Evolutionary conservation across 139 green algal genomes (phyloP).

Genomic region (Deuterostichococcus epilithicus): DNA sequence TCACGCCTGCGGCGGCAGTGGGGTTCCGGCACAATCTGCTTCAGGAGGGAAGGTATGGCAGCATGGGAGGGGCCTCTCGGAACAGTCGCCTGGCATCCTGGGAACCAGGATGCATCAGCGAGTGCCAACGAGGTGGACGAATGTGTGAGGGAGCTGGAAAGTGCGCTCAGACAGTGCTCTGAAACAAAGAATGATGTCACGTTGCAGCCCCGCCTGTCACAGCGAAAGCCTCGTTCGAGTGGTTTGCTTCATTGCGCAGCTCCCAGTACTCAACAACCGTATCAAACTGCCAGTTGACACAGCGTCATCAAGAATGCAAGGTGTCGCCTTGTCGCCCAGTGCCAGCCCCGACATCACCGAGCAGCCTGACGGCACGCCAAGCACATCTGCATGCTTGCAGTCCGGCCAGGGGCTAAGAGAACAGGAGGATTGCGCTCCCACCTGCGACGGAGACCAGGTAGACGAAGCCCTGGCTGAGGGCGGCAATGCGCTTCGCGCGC

Average conservation of each 20-base stretch:
- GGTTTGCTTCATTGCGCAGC: neutral
- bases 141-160: too few relatives aligned
- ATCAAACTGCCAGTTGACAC: too few relatives aligned
- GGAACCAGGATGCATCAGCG: too few relatives aligned
- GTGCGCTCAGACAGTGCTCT: conserved; percentile 1
- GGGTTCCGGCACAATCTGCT: too few relatives aligned
- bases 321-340: neutral
- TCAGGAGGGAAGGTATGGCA: too few relatives aligned
- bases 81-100: too few relatives aligned
- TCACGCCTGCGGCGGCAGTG: conserved; percentile 65
- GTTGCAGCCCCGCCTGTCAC: neutral
- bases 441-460: conserved; percentile 94
- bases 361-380: neutral
- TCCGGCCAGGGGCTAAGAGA: neutral
- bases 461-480: conserved; percentile 88
- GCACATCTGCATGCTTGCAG: neutral
- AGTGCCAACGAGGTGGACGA: too few relatives aligned
- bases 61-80: too few relatives aligned
- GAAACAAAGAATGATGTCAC: neutral
- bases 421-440: too few relatives aligned
- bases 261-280: too few relatives aligned
- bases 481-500: conserved; percentile 72
- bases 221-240: neutral
- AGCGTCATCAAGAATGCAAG: neutral
- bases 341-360: too few relatives aligned